phyloP scores from a whole-genome alignment of 495 filamentous ascomycete species.

The Gamarada debralockiae region DNA sequence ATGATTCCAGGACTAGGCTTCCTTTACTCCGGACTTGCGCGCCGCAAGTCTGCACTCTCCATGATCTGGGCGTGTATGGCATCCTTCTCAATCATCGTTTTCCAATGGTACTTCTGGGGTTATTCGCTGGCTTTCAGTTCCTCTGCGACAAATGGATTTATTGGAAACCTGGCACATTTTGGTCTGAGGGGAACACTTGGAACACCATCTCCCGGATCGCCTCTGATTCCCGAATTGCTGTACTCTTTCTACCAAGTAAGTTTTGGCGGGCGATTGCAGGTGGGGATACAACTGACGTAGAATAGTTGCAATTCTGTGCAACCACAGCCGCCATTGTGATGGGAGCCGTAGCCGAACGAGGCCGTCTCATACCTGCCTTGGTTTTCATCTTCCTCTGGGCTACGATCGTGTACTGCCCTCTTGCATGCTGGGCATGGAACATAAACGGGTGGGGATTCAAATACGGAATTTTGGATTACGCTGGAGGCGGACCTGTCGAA shows the following conservation, averaged over 20 bases:
- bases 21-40: conserved; percentile 92
- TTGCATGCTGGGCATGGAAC: conserved; percentile 96
- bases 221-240: conserved; percentile 79
- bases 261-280: neutral
- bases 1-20: conserved; percentile 79
- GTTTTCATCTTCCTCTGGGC: conserved; percentile 96
- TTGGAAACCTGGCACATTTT: conserved; percentile 84
- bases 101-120: conserved; percentile 99
- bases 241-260: conserved; percentile 81
- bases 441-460: conserved; percentile 88
- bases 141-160: conserved; percentile 74
- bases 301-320: conserved; percentile 90
- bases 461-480: conserved; percentile 94
- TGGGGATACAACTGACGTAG: neutral
- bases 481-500: conserved; percentile 95
- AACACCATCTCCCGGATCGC: conserved; percentile 75
- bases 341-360: conserved; percentile 89
- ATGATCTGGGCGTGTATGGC: conserved; percentile 93
- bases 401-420: conserved; percentile 93
- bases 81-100: conserved; percentile 81
- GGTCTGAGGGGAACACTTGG: conserved; percentile 77
- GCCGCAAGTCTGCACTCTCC: conserved; percentile 90
- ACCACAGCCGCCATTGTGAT: conserved; percentile 91
- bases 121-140: conserved; percentile 91
- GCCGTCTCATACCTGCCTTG: conserved; percentile 90